Percentiles rank a stretch among this genome's conserved stretches.
These are phyloP conservation scores for Ophiocordyceps polyrhachis-furcata DNA, from an alignment of 2,329 filamentous ascomycete species.

Conservation along the genomic window DNA sequence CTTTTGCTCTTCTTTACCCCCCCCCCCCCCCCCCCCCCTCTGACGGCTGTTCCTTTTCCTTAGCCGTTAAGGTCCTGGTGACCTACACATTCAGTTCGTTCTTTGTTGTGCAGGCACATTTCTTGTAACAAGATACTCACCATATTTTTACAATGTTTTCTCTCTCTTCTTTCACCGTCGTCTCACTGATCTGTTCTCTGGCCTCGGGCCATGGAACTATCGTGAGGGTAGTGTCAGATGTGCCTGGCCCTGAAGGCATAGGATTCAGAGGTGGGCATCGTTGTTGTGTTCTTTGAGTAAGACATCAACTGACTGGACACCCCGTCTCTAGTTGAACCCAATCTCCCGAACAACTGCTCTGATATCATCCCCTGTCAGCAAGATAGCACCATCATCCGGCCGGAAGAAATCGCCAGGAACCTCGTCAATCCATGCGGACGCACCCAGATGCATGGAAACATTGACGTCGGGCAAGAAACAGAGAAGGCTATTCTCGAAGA, in stretches of 20 bases:
- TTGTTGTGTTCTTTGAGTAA: neutral
- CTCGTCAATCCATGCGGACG: slow-evolving; percentile 42
- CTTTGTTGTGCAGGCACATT: neutral
- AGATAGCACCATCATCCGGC: slow-evolving; percentile 44
- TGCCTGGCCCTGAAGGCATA: neutral
- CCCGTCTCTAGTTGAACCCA: neutral
- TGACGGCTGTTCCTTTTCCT: neutral
- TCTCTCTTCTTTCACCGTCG: neutral
- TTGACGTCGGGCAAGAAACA: slow-evolving; percentile 38
- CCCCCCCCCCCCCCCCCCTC: neutral
- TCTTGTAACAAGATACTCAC: neutral
- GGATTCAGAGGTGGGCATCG: neutral
- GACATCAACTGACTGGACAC: neutral
- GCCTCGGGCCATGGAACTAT: neutral
- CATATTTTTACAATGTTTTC: neutral
- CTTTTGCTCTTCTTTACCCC: neutral
- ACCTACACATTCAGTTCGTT: neutral
- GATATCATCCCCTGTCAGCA: slow-evolving; percentile 46
- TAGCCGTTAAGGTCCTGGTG: neutral
- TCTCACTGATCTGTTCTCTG: neutral
- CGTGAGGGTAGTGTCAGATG: neutral
- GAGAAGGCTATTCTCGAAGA: slow-evolving; percentile 28
- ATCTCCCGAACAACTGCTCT: slow-evolving; percentile 32
- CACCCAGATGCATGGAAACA: slow-evolving; percentile 40
- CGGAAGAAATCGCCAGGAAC: slow-evolving; percentile 31